Evolutionary conservation across 2,329 filamentous ascomycete species (phyloP).

Genomic region (Pseudocercospora ulei): DNA sequence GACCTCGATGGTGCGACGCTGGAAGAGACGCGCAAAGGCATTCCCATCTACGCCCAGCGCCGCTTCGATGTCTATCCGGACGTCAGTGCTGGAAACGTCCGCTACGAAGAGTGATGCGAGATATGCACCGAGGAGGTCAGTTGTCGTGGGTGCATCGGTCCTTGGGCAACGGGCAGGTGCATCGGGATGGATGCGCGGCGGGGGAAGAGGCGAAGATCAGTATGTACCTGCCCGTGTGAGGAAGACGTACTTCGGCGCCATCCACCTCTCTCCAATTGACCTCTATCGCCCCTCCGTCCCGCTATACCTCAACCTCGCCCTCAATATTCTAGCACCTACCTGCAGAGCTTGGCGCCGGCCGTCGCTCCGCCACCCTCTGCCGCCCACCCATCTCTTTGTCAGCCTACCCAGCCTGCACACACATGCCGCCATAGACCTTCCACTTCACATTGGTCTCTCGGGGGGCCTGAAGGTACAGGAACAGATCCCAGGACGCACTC

Average conservation of each 20-base stretch:
- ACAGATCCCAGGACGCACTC: background rate
- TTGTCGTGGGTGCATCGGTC: background rate
- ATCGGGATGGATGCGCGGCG: background rate
- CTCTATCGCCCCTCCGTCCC: too few species aligned
- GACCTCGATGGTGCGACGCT: conserved; percentile 61
- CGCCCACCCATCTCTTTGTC: background rate
- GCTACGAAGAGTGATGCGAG: conserved; percentile 28
- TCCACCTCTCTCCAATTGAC: conserved; percentile 1
- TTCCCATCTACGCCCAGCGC: conserved; percentile 74
- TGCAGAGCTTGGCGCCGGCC: background rate
- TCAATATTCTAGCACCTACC: conserved; percentile 3
- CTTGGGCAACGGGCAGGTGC: conserved; percentile 1
- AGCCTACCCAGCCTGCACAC: background rate
- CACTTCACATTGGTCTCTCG: background rate
- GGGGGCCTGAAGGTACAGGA: background rate
- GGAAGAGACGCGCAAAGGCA: conserved; percentile 65
- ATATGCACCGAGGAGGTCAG: background rate
- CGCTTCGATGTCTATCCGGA: conserved; percentile 94
- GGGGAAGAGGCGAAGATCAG: background rate
- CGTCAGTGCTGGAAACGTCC: conserved; percentile 53
- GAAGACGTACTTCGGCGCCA: background rate
- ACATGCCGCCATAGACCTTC: background rate
- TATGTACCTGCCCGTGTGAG: background rate
- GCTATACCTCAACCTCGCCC: background rate
- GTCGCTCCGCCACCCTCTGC: background rate